Evolutionary conservation across 192 early-diverging fungal genomes (phyloP).

Genomic region (Dimargaris xerosporica): DNA sequence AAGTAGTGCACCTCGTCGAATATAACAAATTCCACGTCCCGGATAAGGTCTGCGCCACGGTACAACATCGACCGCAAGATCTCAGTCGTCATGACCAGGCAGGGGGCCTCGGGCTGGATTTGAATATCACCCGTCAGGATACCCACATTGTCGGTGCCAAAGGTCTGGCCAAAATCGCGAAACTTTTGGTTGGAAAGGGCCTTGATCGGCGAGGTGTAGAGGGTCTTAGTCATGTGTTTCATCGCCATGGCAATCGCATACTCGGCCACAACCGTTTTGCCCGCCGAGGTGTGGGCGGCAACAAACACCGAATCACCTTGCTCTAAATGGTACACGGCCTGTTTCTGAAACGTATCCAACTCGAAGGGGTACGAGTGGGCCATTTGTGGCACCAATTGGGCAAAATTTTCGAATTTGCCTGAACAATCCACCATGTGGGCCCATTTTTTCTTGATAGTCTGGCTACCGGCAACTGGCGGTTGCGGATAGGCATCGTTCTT

Average conservation of each 20-base stretch:
- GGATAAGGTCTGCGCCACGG: conserved; percentile 85
- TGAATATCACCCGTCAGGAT: conserved; percentile 97
- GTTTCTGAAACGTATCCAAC: conserved; percentile 93
- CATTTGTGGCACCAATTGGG: conserved; percentile 77
- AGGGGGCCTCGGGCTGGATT: conserved; percentile 89
- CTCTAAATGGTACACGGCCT: conserved; percentile 91
- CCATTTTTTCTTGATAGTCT: conserved; percentile 49
- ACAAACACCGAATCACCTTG: conserved; percentile 92
- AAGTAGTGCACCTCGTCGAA: conserved; percentile 99
- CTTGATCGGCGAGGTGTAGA: conserved; percentile 99
- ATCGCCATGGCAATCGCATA: conserved; percentile 88
- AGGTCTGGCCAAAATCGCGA: conserved; percentile 77
- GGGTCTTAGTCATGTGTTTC: conserved; percentile 88
- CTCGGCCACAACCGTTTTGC: conserved; percentile 97
- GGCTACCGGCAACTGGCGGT: no score
- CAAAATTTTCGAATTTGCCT: conserved; percentile 74
- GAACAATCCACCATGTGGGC: conserved; percentile 85
- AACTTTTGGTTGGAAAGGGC: conserved; percentile 98
- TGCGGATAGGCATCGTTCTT: no score
- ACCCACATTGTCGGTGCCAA: conserved; percentile 79
- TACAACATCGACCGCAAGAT: conserved; percentile 97
- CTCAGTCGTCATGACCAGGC: conserved; percentile 98
- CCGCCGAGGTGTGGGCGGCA: conserved; percentile 95
- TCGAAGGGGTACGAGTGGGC: conserved; percentile 86
- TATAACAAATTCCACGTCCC: conserved; percentile 98